These are phyloP conservation scores for Salix purpurea DNA, from an alignment of 345 rosid genomes.

Conservation along the genomic window DNA sequence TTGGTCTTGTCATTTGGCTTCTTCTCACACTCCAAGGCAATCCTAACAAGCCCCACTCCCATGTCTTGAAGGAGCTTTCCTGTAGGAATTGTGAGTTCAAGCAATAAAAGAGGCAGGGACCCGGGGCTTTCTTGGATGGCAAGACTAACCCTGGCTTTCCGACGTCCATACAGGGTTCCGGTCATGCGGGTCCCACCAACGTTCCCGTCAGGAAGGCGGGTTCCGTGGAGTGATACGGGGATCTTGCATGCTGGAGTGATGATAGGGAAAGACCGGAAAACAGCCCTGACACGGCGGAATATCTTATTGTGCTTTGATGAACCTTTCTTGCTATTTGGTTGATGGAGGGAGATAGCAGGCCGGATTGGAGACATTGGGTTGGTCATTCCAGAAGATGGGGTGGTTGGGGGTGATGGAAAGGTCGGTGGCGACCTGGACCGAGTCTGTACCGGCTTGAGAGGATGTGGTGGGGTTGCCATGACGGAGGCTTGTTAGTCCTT, in stretches of 20 bases:
- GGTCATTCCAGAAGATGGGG: neutral
- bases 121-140: constrained; percentile 73
- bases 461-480: constrained; percentile 3
- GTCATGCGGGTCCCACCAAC: constrained; percentile 77
- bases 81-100: constrained; percentile 68
- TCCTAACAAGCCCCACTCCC: constrained; percentile 62
- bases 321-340: constrained; percentile 42
- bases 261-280: constrained; percentile 70
- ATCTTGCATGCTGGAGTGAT: constrained; percentile 53
- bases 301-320: constrained; percentile 38
- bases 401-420: constrained; percentile 7
- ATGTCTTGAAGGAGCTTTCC: constrained; percentile 74
- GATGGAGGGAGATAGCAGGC: constrained; percentile 37
- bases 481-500: neutral
- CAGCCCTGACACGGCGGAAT: constrained; percentile 49
- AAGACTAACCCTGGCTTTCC: constrained; percentile 57
- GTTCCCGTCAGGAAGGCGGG: constrained; percentile 44
- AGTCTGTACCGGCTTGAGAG: neutral
- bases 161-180: constrained; percentile 71
- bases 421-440: neutral
- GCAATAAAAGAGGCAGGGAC: constrained; percentile 52
- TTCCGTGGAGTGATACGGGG: constrained; percentile 42
- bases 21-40: constrained; percentile 82
- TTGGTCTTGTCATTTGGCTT: constrained; percentile 53
- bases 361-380: neutral